A percentile compares a stretch with the other conserved stretches of the same genome.
phyloP scores from a whole-genome alignment of 495 filamentous ascomycete genomes.

The Pseudoneurospora amorphoporcata region DNA sequence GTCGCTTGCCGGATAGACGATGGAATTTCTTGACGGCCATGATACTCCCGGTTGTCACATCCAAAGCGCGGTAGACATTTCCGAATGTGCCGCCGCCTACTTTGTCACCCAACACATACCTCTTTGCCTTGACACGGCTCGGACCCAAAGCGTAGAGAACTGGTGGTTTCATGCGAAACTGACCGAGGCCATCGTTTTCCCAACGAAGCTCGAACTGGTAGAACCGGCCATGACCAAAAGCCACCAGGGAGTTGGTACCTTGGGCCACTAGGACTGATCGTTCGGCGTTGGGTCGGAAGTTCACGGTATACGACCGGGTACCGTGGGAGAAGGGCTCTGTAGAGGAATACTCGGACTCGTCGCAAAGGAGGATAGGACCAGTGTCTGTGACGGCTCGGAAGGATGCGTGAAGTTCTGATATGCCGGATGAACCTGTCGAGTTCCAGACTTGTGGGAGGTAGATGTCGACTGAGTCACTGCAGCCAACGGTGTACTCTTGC shows the following conservation, averaged over 20 bases:
- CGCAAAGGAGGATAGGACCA: constrained; percentile 20
- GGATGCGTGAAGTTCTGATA: constrained; percentile 16
- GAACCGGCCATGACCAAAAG: constrained; percentile 14
- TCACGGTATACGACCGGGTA: constrained; percentile 5
- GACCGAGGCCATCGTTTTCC: constrained; percentile 12
- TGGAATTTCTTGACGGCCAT: constrained; percentile 28
- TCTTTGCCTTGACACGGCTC: constrained; percentile 6
- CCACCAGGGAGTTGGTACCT: constrained; percentile 21
- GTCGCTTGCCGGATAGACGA: constrained; percentile 16
- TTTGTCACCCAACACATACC: constrained; percentile 13
- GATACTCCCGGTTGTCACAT: constrained; percentile 12
- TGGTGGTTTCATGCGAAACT: constrained; percentile 10
- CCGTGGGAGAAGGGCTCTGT: constrained; percentile 13
- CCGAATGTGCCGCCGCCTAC: constrained; percentile 24
- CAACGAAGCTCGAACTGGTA: constrained; percentile 24
- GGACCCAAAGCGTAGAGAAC: constrained; percentile 15
- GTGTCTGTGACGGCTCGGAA: constrained; percentile 16
- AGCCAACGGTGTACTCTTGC: constrained; percentile 11
- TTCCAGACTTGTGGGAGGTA: constrained; percentile 13
- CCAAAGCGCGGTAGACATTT: constrained; percentile 17
- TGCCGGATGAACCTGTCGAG: constrained; percentile 9
- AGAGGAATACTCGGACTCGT: constrained; percentile 11
- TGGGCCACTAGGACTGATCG: constrained; percentile 19
- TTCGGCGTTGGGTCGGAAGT: neutral
- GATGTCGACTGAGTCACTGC: constrained; percentile 13